Percentiles rank a stretch among this genome's conserved stretches.
These are phyloP conservation scores for Ilyonectria destructans DNA, from an alignment of 2,329 filamentous ascomycete genomes.

Conservation along the genomic window DNA sequence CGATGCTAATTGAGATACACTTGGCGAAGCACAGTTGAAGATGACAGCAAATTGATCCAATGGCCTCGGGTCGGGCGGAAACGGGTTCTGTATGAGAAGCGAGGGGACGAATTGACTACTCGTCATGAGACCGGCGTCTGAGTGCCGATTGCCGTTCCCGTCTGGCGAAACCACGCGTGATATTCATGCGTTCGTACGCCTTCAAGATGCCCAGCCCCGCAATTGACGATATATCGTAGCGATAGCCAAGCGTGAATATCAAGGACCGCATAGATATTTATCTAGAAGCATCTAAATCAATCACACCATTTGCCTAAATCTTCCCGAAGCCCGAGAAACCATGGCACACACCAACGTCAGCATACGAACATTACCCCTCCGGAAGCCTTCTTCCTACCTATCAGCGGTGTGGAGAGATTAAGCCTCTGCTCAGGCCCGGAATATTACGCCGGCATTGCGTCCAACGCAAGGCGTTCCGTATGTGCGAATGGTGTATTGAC, in stretches of 20 bases:
- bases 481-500: neutral
- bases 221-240: neutral
- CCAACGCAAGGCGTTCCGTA: neutral
- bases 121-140: too few relatives aligned
- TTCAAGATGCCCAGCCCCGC: neutral
- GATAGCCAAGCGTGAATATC: neutral
- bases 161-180: too few relatives aligned
- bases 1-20: too few relatives aligned
- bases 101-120: too few relatives aligned
- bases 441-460: neutral
- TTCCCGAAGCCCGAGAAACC: constrained; percentile 1
- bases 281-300: constrained; percentile 2
- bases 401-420: neutral
- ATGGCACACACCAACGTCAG: neutral
- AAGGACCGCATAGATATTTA: neutral
- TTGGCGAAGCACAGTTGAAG: too few relatives aligned
- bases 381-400: constrained; percentile 10
- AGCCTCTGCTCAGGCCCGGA: neutral
- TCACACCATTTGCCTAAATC: neutral
- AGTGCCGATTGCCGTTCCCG: too few relatives aligned
- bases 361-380: constrained; percentile 2
- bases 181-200: too few relatives aligned
- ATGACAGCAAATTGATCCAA: too few relatives aligned
- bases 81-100: too few relatives aligned
- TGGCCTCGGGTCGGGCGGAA: too few relatives aligned